Base-by-base conservation (phyloP, 2,329 filamentous ascomycete species). In the Beauveria sp. region DNA sequence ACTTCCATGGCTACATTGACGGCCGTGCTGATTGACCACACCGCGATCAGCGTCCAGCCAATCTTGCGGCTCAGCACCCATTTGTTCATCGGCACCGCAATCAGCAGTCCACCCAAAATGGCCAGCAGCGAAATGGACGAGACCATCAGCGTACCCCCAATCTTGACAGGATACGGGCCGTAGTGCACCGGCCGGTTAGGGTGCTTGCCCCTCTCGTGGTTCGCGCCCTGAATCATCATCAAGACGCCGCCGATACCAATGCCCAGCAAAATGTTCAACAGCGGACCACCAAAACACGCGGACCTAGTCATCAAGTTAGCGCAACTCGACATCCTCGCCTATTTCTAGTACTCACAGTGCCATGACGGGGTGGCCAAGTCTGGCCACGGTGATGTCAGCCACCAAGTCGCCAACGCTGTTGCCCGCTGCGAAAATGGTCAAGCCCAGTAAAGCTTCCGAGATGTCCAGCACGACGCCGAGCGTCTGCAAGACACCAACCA, bases 261-360 rank as follows among this genome's bases (percentile, higher is more conserved):
- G 0, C 95, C 95, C 4, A 99, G 83, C 0, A 99, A 78, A 65
- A 99, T 99, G 69, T 99, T 99, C 46, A 99, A 83, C 91, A 99
- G 93, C 0, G 95, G 95, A 0, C 95, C 96, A n/a, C 95, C 95
- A 72, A 99, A 97, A 72, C 95, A 99, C 5, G 95, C 95, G 40
- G 90, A 93, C 46, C 82, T 85, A 64, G 63, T 45, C 2, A 26
- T 55, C 12, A 16, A 16, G 22, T 60, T 42, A 60, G 58, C 49
- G 5, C 8, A 10, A 3, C 4, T 50, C 30, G 5, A 3, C 12
- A 10, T 30, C 20, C n/a, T 10, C 4, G 12, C 16, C 3, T 47
- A 5, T 14, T 26, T 7, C 46, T 52, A 14, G 14, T 24, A 81
- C 82, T 75, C 74, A 85, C 80, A 88, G 70, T 45, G 95, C 95